Conservation (phyloP, 306 rosid species). For the Gastrolobium bilobum region DNA sequence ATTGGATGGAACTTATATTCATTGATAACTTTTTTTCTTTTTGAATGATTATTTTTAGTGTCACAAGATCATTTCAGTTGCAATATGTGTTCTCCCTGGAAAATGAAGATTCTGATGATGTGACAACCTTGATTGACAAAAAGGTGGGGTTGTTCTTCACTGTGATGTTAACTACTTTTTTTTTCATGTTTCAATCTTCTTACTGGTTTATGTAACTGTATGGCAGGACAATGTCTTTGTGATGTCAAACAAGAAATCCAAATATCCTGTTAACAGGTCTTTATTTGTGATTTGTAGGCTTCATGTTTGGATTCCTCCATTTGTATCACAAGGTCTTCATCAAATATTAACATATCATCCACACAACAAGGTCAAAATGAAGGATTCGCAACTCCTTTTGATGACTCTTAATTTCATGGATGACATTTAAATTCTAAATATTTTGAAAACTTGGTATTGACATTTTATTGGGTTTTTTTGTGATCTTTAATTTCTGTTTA, state of each 20-base stretch:
- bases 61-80: slow-evolving; percentile 83
- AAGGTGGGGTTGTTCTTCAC: slow-evolving; percentile 63
- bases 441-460: too few species aligned
- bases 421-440: too few species aligned
- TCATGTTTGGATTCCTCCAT: too few species aligned
- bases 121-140: slow-evolving; percentile 94
- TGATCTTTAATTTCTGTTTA: too few species aligned
- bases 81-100: slow-evolving; percentile 95
- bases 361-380: too few species aligned
- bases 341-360: too few species aligned
- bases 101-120: slow-evolving; percentile 92
- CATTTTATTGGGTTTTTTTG: too few species aligned
- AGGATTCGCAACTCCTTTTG: too few species aligned
- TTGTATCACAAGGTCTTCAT: too few species aligned
- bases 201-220: slow-evolving; percentile 46
- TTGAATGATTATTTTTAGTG: slow-evolving; percentile 56
- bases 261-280: slow-evolving; percentile 95
- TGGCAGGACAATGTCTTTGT: slow-evolving; percentile 96
- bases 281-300: too few species aligned
- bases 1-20: slow-evolving; percentile 13
- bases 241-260: slow-evolving; percentile 99
- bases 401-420: too few species aligned
- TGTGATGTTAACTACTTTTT: slow-evolving; percentile 18
- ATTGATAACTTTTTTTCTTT: not conserved
- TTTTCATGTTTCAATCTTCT: slow-evolving; percentile 40